Evolutionary conservation across 2,329 filamentous ascomycete species (phyloP).

Genomic region (Aspergillus transmontanensis): DNA sequence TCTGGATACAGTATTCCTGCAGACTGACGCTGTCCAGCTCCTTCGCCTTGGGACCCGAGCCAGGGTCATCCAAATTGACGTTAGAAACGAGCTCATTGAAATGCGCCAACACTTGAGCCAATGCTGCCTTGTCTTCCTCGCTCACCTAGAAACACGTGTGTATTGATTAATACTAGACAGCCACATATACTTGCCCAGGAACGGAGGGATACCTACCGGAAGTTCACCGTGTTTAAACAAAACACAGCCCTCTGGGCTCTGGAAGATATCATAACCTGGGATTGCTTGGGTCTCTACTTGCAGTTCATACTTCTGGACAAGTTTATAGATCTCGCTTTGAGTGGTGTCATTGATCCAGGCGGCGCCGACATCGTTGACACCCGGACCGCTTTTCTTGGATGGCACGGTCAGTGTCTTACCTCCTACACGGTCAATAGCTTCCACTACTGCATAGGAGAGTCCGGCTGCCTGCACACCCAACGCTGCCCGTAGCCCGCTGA

Average conservation of each 20-base stretch:
- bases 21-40: conserved; percentile 12
- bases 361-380: conserved; percentile 35
- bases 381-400: conserved; percentile 10
- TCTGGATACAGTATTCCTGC: conserved; percentile 6
- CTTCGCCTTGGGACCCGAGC: conserved; percentile 1
- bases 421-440: conserved; percentile 46
- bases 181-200: not conserved
- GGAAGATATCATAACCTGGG: conserved; percentile 32
- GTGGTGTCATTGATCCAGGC: conserved; percentile 40
- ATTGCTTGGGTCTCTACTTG: conserved; percentile 30
- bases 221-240: conserved; percentile 8
- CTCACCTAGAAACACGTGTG: not conserved
- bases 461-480: conserved; percentile 34
- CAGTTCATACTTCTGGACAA: conserved; percentile 23
- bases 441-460: conserved; percentile 38
- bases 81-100: not conserved
- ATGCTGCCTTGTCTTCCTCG: not conserved
- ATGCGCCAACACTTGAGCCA: not conserved
- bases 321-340: conserved; percentile 20
- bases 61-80: conserved; percentile 12
- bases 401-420: conserved; percentile 40
- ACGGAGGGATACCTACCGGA: conserved; percentile 2
- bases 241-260: conserved; percentile 17
- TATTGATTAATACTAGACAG: not conserved
- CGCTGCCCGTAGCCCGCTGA: conserved; percentile 42